phyloP scores from a whole-genome alignment of 176 grass and related monocot species.

The Zoysia pacifica region DNA sequence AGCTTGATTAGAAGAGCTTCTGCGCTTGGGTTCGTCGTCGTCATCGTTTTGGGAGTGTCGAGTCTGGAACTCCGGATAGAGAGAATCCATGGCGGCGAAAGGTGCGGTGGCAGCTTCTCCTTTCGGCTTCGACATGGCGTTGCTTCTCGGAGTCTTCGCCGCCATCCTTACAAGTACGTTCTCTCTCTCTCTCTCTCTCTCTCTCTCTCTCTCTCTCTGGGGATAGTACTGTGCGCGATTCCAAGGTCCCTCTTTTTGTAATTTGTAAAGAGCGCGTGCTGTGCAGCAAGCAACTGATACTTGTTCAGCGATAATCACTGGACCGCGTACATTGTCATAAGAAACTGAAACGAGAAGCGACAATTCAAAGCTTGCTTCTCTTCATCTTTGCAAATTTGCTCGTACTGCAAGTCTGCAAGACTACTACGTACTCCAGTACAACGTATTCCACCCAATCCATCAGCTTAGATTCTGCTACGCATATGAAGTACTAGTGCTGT shows the following conservation, averaged over 20 bases:
- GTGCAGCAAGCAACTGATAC: not conserved
- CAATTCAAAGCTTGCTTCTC: not conserved
- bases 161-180: conserved; percentile 34
- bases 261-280: not conserved
- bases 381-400: not conserved
- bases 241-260: not conserved
- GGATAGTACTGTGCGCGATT: not conserved
- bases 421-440: not conserved
- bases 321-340: not conserved
- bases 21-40: too few species aligned
- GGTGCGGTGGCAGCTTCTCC: not conserved
- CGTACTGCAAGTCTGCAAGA: not conserved
- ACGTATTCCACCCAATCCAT: not conserved
- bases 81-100: conserved; percentile 23
- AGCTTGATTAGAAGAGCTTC: not conserved
- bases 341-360: not conserved
- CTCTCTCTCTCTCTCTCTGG: not conserved
- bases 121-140: conserved; percentile 17
- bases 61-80: not conserved
- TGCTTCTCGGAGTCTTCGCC: conserved; percentile 38
- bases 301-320: not conserved
- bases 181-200: not conserved
- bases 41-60: not conserved
- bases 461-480: not conserved
- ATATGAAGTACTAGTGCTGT: not conserved